phyloP scores from a whole-genome alignment of 352 stramenopile genomes.

The Plasmopara viticola region DNA sequence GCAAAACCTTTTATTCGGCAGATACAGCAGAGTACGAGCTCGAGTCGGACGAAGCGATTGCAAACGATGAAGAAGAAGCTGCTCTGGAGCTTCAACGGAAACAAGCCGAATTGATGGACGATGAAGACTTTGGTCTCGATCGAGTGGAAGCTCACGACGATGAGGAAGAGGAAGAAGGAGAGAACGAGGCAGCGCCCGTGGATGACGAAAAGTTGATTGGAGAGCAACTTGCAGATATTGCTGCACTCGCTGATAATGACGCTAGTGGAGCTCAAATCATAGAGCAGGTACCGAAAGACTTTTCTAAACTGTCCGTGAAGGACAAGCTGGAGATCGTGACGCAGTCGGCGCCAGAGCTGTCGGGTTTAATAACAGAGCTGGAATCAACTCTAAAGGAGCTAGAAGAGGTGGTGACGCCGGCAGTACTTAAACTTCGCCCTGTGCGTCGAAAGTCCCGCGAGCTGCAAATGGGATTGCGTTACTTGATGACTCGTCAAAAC shows the following conservation, averaged over 20 bases:
- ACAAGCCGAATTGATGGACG: constrained; percentile 79
- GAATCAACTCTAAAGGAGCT: constrained; percentile 60
- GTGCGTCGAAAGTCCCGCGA: constrained; percentile 47
- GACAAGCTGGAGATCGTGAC: constrained; percentile 85
- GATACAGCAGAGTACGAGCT: constrained; percentile 80
- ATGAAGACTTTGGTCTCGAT: constrained; percentile 81
- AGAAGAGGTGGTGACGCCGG: constrained; percentile 55
- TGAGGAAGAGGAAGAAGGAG: constrained; percentile 37
- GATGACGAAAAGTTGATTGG: constrained; percentile 69
- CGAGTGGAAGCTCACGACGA: constrained; percentile 31
- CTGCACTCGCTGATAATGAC: constrained; percentile 50
- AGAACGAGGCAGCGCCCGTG: constrained; percentile 19
- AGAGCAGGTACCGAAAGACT: constrained; percentile 76
- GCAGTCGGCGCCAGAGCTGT: constrained; percentile 72
- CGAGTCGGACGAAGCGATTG: constrained; percentile 70
- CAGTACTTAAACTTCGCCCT: constrained; percentile 66
- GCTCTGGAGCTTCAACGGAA: constrained; percentile 80
- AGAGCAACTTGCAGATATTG: constrained; percentile 72
- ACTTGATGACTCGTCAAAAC: constrained; percentile 75
- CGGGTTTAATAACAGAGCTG: constrained; percentile 64
- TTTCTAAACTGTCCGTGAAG: constrained; percentile 82
- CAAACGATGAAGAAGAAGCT: constrained; percentile 79
- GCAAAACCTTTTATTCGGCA: constrained; percentile 83
- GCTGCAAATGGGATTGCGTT: constrained; percentile 62
- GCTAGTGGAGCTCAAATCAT: constrained; percentile 40